Evolutionary conservation across 768 basidiomycete species (phyloP).

Genomic region (Melanogaster broomeanus): DNA sequence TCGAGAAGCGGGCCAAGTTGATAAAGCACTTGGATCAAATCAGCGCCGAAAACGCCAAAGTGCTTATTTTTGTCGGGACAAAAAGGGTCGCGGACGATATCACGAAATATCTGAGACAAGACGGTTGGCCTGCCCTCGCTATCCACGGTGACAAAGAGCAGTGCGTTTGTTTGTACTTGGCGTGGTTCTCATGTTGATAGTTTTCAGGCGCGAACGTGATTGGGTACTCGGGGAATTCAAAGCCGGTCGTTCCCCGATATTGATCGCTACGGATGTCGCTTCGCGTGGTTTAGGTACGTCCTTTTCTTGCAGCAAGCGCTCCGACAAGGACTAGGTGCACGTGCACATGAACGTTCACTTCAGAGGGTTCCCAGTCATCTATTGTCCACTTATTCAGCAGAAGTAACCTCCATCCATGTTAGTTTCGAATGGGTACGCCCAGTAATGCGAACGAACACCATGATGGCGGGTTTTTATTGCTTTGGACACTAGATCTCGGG

Average conservation of each 20-base stretch:
- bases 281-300: constrained; percentile 99
- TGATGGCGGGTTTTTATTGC: no score
- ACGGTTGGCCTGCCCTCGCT: constrained; percentile 99
- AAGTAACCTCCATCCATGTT: constrained; percentile 20
- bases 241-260: constrained; percentile 93
- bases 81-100: constrained; percentile 98
- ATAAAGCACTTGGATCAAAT: constrained; percentile 98
- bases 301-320: constrained; percentile 39
- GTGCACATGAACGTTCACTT: constrained; percentile 33
- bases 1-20: constrained; percentile 94
- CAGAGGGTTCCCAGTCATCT: constrained; percentile 28
- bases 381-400: constrained; percentile 22
- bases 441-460: constrained; percentile 18
- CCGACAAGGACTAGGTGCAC: constrained; percentile 32
- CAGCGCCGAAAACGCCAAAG: constrained; percentile 95
- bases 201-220: constrained; percentile 87
- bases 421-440: constrained; percentile 23
- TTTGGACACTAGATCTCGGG: constrained; percentile 24
- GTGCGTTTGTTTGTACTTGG: constrained; percentile 48
- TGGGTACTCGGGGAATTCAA: constrained; percentile 99
- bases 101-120: constrained; percentile 95
- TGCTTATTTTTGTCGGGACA: constrained; percentile 97
- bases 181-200: not conserved
- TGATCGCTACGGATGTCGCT: constrained; percentile 98
- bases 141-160: constrained; percentile 99